Evolutionary conservation across 2,329 filamentous ascomycete species (phyloP), one percentile per base, ranked within the genome.

Genomic region (Colletotrichum kahawae): DNA sequence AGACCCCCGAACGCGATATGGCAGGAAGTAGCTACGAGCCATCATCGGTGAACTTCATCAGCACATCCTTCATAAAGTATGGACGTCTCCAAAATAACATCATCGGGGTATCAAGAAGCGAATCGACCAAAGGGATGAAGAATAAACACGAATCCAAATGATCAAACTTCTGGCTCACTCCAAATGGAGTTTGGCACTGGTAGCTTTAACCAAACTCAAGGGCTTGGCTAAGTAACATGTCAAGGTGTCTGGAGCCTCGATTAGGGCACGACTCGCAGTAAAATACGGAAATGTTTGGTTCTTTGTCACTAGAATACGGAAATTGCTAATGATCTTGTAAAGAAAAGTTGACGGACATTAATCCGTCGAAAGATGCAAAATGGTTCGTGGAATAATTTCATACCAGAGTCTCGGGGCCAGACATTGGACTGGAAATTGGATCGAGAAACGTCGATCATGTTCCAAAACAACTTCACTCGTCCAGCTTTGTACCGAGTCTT

Each of bases 41-140:
- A 2, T 43, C 38, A 43, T n/a, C n/a, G 18, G 18, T 1, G 1
- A n/a, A n/a, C 0, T 43, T 1, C 0, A 43, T n/a, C 1, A 21
- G 43, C 43, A 27, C 24, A 27, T 27, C 5, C 1, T 12, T 7
- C 43, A 21, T 51, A 7, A 51, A 51, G 43, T 21, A 21, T 13
- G 6, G 13, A 51, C n/a, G 13, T 0, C 10, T 51, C 10, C 43
- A 51, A 21, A 13, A 51, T 18, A 51, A 21, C n/a, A 6, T 12
- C 18, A 21, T 57, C 54, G 54, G 24, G 27, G 8, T 2, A 57
- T 29, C 54, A 57, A 18, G 8, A 24, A 57, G 54, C 54, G 54
- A 27, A 1, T 29, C 54, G 54, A 24, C 10, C 54, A 29, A 3
- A 29, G 0, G 24, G 51, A 56, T 56, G 24, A 29, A 29, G 10